A percentile compares a stretch with the other conserved stretches of the same genome.
Conservation (phyloP, 1,284 basidiomycete genomes). For the Veloboletus limbatus region DNA sequence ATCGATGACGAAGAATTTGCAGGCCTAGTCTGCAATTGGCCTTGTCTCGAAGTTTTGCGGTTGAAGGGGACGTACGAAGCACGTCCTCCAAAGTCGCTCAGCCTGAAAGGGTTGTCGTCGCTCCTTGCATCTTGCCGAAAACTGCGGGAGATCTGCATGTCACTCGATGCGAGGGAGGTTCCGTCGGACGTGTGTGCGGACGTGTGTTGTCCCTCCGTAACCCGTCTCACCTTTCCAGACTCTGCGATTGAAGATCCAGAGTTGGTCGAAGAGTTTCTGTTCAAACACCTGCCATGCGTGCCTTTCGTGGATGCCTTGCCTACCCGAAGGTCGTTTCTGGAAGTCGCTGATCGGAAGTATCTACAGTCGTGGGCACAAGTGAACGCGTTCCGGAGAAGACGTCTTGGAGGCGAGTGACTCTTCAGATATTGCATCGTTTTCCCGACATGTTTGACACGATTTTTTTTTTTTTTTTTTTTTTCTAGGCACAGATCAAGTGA, state of each 20-base stretch:
- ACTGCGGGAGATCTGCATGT: background rate
- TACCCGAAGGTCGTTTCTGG: background rate
- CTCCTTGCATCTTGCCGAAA: background rate
- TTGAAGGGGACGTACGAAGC: background rate
- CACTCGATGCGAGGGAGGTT: background rate
- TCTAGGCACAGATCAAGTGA: no score
- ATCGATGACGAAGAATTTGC: constrained; percentile 1
- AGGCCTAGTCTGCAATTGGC: constrained; percentile 4
- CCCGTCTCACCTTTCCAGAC: background rate
- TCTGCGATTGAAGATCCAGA: background rate
- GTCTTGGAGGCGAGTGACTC: background rate
- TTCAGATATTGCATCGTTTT: background rate
- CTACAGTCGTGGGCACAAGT: background rate
- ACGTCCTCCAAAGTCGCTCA: constrained; percentile 1
- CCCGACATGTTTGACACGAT: no score
- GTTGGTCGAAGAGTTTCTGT: background rate
- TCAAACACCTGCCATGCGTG: background rate
- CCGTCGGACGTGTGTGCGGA: background rate
- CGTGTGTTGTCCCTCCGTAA: background rate
- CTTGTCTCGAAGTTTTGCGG: background rate
- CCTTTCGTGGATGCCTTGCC: background rate
- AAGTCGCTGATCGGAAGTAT: background rate
- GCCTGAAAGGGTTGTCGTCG: constrained; percentile 1
- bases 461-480: no score
- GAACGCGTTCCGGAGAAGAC: background rate